Evolutionary conservation across 352 stramenopile genomes (phyloP).

Genomic region (Phytophthora multivora): DNA sequence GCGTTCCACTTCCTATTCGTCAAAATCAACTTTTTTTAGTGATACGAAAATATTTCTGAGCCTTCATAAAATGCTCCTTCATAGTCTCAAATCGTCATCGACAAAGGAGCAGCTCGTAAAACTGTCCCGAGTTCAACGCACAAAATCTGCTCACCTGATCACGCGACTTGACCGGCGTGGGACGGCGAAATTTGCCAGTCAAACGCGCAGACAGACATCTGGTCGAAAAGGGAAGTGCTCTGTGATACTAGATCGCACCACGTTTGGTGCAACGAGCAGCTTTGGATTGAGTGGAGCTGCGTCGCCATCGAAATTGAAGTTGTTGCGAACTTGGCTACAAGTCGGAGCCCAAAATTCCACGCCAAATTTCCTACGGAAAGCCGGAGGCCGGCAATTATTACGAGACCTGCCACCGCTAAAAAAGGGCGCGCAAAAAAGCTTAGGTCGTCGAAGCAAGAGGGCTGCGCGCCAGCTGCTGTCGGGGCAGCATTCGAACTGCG

Average conservation of each 20-base stretch:
- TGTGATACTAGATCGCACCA: background rate
- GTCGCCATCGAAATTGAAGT: slow-evolving; percentile 32
- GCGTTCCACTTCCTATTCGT: too few relatives aligned
- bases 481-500: background rate
- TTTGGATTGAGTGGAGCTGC: too few relatives aligned
- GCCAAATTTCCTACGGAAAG: slow-evolving; percentile 34
- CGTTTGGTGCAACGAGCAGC: background rate
- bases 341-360: slow-evolving; percentile 18
- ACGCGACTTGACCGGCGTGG: background rate
- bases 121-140: too few relatives aligned
- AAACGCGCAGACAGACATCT: background rate
- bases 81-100: too few relatives aligned
- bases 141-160: background rate
- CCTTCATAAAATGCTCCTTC: too few relatives aligned
- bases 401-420: slow-evolving; percentile 24
- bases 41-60: too few relatives aligned
- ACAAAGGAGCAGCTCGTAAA: too few relatives aligned
- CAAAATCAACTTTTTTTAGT: too few relatives aligned
- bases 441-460: background rate
- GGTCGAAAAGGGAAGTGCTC: background rate
- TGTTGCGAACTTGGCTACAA: slow-evolving; percentile 19
- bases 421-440: slow-evolving; percentile 21
- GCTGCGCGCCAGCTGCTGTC: slow-evolving; percentile 4
- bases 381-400: slow-evolving; percentile 23
- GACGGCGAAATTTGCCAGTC: slow-evolving; percentile 9